Evolutionary conservation across 352 stramenopile species (phyloP).

Genomic region (Pythium rhizo-oryzae): DNA sequence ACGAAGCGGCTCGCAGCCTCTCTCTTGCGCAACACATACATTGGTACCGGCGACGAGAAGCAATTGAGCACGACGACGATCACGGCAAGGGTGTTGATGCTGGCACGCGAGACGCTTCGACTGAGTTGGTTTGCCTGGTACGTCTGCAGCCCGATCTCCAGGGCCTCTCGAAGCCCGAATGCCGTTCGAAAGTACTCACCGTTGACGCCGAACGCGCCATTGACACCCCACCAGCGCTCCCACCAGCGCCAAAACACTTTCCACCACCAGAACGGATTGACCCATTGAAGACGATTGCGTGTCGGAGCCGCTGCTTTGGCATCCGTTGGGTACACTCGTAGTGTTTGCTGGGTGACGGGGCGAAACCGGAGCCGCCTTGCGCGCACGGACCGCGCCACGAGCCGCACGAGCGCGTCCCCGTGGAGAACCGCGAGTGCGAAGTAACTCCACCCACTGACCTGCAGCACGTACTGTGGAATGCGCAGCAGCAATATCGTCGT

Average conservation of each 20-base stretch:
- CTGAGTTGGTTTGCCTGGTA: constrained; percentile 22
- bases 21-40: not conserved
- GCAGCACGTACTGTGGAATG: not conserved
- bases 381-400: not conserved
- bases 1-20: not conserved
- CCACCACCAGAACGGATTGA: not conserved
- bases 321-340: not conserved
- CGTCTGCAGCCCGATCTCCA: constrained; percentile 18
- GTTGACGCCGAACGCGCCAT: not conserved
- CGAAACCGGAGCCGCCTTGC: not conserved
- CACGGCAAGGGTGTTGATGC: constrained; percentile 13
- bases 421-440: not conserved
- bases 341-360: not conserved
- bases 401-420: not conserved
- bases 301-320: not conserved
- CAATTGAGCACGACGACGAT: constrained; percentile 4
- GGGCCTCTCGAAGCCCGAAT: not conserved
- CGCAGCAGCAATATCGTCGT: not conserved
- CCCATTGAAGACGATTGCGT: not conserved
- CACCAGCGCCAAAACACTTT: not conserved
- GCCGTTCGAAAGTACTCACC: not conserved
- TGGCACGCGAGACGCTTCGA: not conserved
- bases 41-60: constrained; percentile 7
- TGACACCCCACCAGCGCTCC: too few relatives aligned
- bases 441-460: not conserved